Evolutionary conservation across 495 filamentous ascomycete genomes (phyloP), one percentile per base, ranked within the genome.

Genomic region (Patellaria atrata): DNA sequence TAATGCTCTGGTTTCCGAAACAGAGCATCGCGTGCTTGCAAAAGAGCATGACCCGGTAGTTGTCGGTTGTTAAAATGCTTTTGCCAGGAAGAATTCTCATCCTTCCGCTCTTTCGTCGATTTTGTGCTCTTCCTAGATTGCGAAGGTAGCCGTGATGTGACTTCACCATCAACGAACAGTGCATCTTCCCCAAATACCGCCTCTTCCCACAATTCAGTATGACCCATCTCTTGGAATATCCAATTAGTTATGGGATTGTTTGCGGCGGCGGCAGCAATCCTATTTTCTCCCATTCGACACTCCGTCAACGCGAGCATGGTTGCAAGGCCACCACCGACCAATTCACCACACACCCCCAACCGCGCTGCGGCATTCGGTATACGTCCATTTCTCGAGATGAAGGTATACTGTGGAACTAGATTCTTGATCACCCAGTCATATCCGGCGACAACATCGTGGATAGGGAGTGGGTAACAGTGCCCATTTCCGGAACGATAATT

Each of bases 281-380:
- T 41, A 9, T 30, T 46, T 17, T 47, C 36, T 6, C 47, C 50
- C 9, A 47, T 40, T 12, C 55, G 54, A 13, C 67, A 65, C 55
- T 76, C 71, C 23, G 71, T 76, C 27, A 76, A 49, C 0, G 69
- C 64, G 9, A 76, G 58, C 65, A 70, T 73, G 2, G 64, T 53
- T 1, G 71, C 70, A 20, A 75, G 52, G 0, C 63, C 63, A 10
- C 68, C 71, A 6, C 71, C 71, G 13, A 70, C 48, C 32, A 71
- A 61, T 19, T 66, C 61, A 21, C 71, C 71, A 35, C 59, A 59
- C 13, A 75, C 54, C 20, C 58, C 60, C 1, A 75, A 37, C 5
- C 53, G 50, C 1, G 48, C 36, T 4, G 43, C 7, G 12, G 14
- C 17, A 11, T 35, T 38, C 5, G 21, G 9, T 19, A 33, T 39